A percentile compares a stretch with the other conserved stretches of the same genome.
phyloP scores from a whole-genome alignment of 257 asterid genomes.

The Solanum pinnatisectum region DNA sequence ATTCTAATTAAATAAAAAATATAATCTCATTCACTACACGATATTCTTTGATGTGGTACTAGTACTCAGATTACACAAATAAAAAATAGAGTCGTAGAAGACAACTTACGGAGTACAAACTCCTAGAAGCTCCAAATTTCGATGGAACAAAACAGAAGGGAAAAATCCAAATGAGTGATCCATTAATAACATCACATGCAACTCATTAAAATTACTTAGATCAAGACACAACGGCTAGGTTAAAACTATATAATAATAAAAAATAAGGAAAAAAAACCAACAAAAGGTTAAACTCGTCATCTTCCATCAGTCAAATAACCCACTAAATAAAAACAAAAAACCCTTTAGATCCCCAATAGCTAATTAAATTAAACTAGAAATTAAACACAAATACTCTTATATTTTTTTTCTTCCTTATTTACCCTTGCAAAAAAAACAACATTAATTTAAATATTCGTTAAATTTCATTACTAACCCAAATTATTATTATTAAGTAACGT shows the following conservation, averaged over 20 bases:
- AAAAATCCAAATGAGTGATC: slow-evolving; percentile 20
- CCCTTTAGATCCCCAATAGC: slow-evolving; percentile 13
- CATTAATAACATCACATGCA: slow-evolving; percentile 22
- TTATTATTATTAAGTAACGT: neutral
- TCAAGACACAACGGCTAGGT: slow-evolving; percentile 3
- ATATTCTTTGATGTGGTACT: fast-evolving
- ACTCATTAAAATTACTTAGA: neutral
- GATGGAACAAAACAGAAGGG: neutral
- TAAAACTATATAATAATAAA: neutral
- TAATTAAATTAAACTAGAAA: neutral
- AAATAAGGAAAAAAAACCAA: neutral
- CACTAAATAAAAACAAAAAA: neutral
- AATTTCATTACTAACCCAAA: slow-evolving; percentile 30
- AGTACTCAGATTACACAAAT: neutral
- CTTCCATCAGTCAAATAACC: slow-evolving; percentile 9
- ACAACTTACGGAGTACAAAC: neutral
- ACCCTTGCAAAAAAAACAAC: neutral
- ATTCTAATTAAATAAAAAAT: fast-evolving
- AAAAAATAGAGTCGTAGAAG: neutral
- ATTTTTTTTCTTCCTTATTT: neutral
- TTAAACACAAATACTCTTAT: neutral
- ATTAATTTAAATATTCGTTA: neutral
- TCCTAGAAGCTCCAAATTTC: neutral
- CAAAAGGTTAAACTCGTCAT: slow-evolving; percentile 1
- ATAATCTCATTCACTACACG: fast-evolving